These are phyloP conservation scores for Platanthera zijinensis DNA, from an alignment of 106 monocot species.

Conservation along the genomic window DNA sequence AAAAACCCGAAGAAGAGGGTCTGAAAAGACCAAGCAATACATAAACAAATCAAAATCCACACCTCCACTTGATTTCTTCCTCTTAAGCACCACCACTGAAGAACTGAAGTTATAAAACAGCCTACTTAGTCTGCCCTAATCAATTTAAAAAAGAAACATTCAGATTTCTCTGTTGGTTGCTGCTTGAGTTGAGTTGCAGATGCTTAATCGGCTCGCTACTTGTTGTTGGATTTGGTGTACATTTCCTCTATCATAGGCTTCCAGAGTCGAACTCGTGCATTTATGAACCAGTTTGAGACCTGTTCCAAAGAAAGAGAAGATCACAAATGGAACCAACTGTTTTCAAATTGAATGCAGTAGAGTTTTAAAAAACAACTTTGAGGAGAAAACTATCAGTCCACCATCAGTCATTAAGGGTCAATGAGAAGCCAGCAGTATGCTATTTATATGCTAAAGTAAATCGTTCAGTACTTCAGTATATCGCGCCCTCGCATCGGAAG, in stretches of 20 bases:
- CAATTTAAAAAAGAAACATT: neutral
- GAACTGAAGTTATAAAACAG: neutral
- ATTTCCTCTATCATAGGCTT: conserved; percentile 97
- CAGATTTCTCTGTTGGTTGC: neutral
- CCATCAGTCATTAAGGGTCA: too few species aligned
- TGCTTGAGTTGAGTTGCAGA: conserved; percentile 3
- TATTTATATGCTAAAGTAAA: too few species aligned
- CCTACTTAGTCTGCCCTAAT: neutral
- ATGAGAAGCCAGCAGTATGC: too few species aligned
- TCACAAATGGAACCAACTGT: neutral
- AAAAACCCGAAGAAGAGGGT: too few species aligned
- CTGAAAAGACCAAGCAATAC: too few species aligned
- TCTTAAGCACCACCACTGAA: neutral
- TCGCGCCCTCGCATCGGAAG: too few species aligned
- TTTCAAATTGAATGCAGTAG: neutral
- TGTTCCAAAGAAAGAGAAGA: conserved; percentile 6
- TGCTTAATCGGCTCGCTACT: conserved; percentile 21
- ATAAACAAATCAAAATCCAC: neutral
- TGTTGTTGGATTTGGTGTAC: conserved; percentile 55
- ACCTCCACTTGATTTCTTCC: neutral
- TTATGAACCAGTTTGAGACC: conserved; percentile 73
- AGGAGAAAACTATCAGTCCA: neutral
- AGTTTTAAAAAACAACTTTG: neutral
- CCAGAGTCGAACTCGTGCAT: conserved; percentile 61
- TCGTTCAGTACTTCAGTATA: too few species aligned